These are phyloP conservation scores for Epichloe sp. DNA, from an alignment of 2,329 filamentous ascomycete species.

Conservation along the genomic window DNA sequence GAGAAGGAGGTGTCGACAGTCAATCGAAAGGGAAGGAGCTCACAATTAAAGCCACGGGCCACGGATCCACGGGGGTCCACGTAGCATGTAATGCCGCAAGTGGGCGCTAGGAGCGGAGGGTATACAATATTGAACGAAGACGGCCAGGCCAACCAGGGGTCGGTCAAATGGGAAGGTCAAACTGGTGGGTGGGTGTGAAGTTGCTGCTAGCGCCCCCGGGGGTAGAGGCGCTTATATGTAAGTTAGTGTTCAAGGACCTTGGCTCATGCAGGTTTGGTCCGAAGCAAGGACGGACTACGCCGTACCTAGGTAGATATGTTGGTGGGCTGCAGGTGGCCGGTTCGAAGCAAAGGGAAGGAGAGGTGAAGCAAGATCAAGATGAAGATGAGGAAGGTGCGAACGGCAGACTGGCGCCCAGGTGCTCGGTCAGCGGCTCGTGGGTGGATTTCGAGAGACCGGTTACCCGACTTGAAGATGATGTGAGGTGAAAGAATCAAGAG, in stretches of 20 bases:
- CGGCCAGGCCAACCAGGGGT: constrained; percentile 1
- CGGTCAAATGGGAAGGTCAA: not conserved
- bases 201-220: not conserved
- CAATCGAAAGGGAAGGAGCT: not conserved
- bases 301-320: not conserved
- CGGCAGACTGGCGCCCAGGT: not conserved
- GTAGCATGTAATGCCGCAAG: not conserved
- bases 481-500: not conserved
- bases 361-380: not conserved
- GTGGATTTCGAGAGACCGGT: not conserved
- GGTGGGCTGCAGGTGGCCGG: not conserved
- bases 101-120: not conserved
- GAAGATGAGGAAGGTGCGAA: not conserved
- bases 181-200: not conserved
- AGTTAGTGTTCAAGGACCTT: no score
- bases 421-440: not conserved
- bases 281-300: not conserved
- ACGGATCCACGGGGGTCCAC: constrained; percentile 1
- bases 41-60: not conserved
- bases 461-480: not conserved
- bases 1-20: not conserved
- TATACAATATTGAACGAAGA: not conserved
- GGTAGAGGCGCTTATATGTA: no score
- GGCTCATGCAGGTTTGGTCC: no score
- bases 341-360: not conserved